Evolutionary conservation across 352 stramenopile genomes (phyloP), one percentile per base, ranked within the genome.

Genomic region (Blastocystis sp.): DNA sequence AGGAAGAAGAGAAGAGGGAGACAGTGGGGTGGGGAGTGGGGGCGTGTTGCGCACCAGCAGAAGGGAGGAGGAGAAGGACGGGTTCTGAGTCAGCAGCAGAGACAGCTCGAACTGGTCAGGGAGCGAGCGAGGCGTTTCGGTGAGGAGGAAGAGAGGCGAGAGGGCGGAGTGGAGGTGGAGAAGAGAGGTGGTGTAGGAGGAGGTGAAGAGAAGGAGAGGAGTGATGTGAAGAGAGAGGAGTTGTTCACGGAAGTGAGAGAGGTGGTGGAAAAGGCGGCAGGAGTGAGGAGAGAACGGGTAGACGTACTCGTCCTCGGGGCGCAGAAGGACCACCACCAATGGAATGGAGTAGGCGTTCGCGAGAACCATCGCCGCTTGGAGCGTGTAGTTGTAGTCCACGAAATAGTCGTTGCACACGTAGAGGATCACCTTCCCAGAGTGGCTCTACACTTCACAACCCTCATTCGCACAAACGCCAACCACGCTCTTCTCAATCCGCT

Each of bases 341-440:
- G 65, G 65, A 17, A 76, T 19, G 14, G 10, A 19, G 4, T 54
- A 38, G 19, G 43, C 11, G 4, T n/a, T 17, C 52, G 65, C 65
- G 4, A 76, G 24, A 42, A 54, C 14, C 14, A 59, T 11, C 7
- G 65, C 34, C 7, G 7, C 4, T 11, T 76, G 10, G 9, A 76
- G n/a, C 9, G 65, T 17, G 52, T 54, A 76, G 65, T 76, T 76
- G 38, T 59, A 76, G 9, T 76, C 24, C n/a, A 76, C 24, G n/a
- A 54, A 76, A 42, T 57, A 76, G 65, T 6, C 11, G 43, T 76
- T 76, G 43, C 65, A 76, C 24, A 43, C 6, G 34, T 76, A 76
- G 24, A 76, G 14, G 1, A 76, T 76, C 4, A 38, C 52, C 43
- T 76, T 76, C n/a, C 65, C 65, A 7, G 10, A 43, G 14, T 28